Base-by-base conservation (phyloP, 768 basidiomycete species). In the Lactarius vividus region DNA sequence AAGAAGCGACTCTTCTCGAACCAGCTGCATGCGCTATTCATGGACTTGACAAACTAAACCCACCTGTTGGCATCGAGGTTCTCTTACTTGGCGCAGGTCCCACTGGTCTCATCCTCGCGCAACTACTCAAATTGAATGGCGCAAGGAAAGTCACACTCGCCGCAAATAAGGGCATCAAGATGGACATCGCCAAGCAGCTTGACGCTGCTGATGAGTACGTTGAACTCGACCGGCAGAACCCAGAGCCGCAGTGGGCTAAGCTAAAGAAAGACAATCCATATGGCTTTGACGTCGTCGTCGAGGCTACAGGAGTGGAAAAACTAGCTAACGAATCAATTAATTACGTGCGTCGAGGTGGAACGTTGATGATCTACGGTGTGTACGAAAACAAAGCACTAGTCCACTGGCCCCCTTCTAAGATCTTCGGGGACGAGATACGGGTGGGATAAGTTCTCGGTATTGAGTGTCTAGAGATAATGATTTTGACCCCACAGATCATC, bases 1-100 rank as follows among this genome's bases (percentile, higher is more conserved):
- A 92, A 71, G 93, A 95, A 69, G 86, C 93, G 1, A 94, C 92
- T 3, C 84, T 96, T 23, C 81, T 95, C 40, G 94, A 96, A 73
- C 94, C 94, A 46, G 91, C 92, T 4, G 88, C 94, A 6, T 96
- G 94, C 70, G 94, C 94, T 37, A 85, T 96, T 59, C 94, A 96
- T 74, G 94, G 94, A 7, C 86, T 95, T 67, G 94, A 96, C 77
- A 92, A 93, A 75, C 84, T 96, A 63, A 84, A 80, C 63, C 88
- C 91, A 1, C 85, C 88, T 4, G 91, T 94, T 65, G 94, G 94
- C 31, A 80, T 90, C 46, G 92, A 94, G 58, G 92, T 90, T 23
- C 84, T 96, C 60, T 79, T 96, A 40, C 82, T 95, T 55, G 94
- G 94, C 59, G 91, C 94, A n/a, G 94, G 94, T 15, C 93, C 94